Base-by-base conservation (phyloP, 495 filamentous ascomycete genomes). In the Aspergillus coremiiformis region DNA sequence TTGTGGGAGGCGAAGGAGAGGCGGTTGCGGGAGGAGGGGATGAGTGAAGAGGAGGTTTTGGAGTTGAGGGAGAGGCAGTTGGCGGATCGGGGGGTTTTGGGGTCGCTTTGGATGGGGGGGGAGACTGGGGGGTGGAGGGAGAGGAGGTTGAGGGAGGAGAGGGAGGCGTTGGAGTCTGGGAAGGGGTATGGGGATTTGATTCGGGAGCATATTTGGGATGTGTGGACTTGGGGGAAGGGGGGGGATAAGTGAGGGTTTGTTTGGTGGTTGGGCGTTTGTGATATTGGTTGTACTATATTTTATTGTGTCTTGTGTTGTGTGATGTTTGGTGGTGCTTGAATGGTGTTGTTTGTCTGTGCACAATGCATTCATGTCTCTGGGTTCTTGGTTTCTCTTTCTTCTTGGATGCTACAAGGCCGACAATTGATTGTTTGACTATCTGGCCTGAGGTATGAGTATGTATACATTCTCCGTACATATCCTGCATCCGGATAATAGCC, bases 141-240 rank as follows among this genome's bases (percentile, higher is more conserved):
- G 68, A 78, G 77, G 74, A 68, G 89, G 60, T 58, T 87, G 55
- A 64, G 71, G 66, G 78, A 85, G 75, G 86, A 91, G 66, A 76
- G 76, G 71, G 75, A 88, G 71, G 82, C 82, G 49, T 56, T 91
- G 61, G 82, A 84, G 58, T 80, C 85, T 51, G 91, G 90, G 17
- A 86, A 82, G 67, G 86, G 88, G 22, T 90, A 92, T 76, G 81
- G 80, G 14, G 84, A 81, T 59, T 70, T 96, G 68, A 96, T 96
- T 55, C 76, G 79, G 67, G 86, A 90, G 57, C 85, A 92, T 78
- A 79, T 95, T 37, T 83, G 78, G 76, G 89, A 95, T 67, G 91
- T 90, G 37, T 88, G 79, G 81, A 83, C 76, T 64, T 78, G 76
- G 76, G 75, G 72, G 49, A 60, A 65, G 49, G 49, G 51, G 42